Conservation (phyloP, 1,139 yeast species). For the Taphrina deformans region DNA sequence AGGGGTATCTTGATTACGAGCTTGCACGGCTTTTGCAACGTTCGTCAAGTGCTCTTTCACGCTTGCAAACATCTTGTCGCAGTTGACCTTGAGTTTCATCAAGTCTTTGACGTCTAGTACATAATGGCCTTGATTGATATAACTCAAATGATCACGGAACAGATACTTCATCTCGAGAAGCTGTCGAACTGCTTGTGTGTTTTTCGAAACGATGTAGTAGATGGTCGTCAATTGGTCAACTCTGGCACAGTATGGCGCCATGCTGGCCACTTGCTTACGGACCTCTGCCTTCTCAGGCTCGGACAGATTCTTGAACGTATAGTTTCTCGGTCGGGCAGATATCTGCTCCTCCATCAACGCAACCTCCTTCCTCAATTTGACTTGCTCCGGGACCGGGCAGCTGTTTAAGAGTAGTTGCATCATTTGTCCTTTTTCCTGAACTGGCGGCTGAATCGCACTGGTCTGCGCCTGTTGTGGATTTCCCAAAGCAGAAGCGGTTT, state of each 20-base stretch:
- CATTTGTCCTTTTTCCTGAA: slow-evolving; percentile 18
- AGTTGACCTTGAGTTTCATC: slow-evolving; percentile 19
- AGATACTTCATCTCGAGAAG: slow-evolving; percentile 31
- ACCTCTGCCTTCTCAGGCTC: slow-evolving; percentile 20
- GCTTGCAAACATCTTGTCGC: slow-evolving; percentile 28
- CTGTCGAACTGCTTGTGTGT: slow-evolving; percentile 25
- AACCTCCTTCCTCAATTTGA: slow-evolving; percentile 14
- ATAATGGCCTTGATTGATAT: slow-evolving; percentile 4
- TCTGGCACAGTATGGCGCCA: slow-evolving; percentile 15
- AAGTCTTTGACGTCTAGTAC: slow-evolving; percentile 19
- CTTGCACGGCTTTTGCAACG: slow-evolving; percentile 19
- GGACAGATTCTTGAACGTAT: slow-evolving; percentile 19
- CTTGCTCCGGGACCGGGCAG: slow-evolving; percentile 21
- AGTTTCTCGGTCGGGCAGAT: slow-evolving; percentile 4
- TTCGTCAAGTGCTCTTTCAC: slow-evolving; percentile 27
- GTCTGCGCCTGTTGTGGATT: not conserved
- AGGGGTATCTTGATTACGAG: not conserved
- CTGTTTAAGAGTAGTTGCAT: slow-evolving; percentile 18
- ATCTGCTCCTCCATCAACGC: slow-evolving; percentile 23
- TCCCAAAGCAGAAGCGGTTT: not conserved
- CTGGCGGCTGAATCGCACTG: not conserved
- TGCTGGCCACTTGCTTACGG: slow-evolving; percentile 10
- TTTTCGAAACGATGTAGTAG: slow-evolving; percentile 27
- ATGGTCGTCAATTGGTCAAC: slow-evolving; percentile 27
- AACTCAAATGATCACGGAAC: slow-evolving; percentile 23